Base-by-base conservation (phyloP, 257 asterid genomes). In the Anisodus tanguticus region DNA sequence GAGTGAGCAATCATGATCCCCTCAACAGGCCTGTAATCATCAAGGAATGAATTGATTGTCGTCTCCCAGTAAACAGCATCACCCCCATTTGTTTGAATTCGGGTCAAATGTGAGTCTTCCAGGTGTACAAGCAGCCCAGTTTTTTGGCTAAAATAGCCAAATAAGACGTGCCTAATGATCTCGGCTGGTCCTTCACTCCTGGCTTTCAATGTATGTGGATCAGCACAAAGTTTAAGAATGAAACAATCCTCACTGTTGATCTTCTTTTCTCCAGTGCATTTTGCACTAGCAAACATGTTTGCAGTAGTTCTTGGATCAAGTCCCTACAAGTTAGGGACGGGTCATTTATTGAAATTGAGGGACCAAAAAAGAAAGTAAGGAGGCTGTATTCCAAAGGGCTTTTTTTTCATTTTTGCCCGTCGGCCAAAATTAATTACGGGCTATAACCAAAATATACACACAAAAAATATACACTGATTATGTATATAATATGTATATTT, bases 1-100 rank as follows among this genome's bases (percentile, higher is more conserved):
- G 95, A 92, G 82, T 94, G 97, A 53, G 98, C 97, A 26, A 94
- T 91, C 97, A 92, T 87, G 88, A 94, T 87, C 80, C 98, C 98
- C 86, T 94, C 98, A 17, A 92, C 93, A 0, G 93, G 90, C 85
- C 93, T 87, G 71, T 94, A 94, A 66, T 91, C 95, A 3, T 94
- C 97, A 13, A 92, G 91, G 53, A 85, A 91, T 26, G 98, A 94
- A 78, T 89, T 91, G 82, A 92, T 94, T 6, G 97, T 91, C 0
- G 97, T 92, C 87, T 92, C 93, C 97, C 97, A 92, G 79, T 91
- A 92, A 16, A 92, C 94, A 3, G 92, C 90, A n/a, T 90, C 95
- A 3, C 93, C 93, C 22, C 92, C 97, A 57, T 89, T 91, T 79
- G 92, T 85, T 66, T 89, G 97, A 45, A 91, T 92, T 9, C 95